phyloP scores from a whole-genome alignment of 345 rosid genomes.

The Gossypium rotundifolium region DNA sequence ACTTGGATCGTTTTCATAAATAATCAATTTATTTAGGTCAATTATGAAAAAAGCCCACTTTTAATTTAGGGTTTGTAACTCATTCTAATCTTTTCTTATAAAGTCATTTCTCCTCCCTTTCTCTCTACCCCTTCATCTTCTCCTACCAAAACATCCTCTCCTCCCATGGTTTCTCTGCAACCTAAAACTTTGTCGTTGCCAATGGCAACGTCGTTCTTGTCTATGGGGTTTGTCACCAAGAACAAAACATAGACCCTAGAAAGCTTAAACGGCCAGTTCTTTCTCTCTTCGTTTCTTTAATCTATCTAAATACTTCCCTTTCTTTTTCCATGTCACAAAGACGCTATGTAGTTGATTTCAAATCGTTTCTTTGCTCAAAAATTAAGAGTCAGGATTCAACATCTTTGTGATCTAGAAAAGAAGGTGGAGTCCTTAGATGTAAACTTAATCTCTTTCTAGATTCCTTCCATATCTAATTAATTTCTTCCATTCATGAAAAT shows the following conservation, averaged over 20 bases:
- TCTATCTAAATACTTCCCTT: too few relatives aligned
- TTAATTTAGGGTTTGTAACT: too few relatives aligned
- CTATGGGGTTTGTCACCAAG: neutral
- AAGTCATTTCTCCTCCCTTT: too few relatives aligned
- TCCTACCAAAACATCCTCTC: too few relatives aligned
- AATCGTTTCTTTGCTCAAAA: conserved; percentile 28
- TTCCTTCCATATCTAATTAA: neutral
- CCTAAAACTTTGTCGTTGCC: neutral
- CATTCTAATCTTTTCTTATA: too few relatives aligned
- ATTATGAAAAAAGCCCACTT: too few relatives aligned
- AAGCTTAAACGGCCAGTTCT: conserved; percentile 23
- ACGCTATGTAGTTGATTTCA: conserved; percentile 19
- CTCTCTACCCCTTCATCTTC: too few relatives aligned
- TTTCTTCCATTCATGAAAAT: neutral
- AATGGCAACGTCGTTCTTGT: neutral
- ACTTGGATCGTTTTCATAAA: too few relatives aligned
- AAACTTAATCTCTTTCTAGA: neutral
- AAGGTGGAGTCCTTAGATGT: conserved; percentile 27
- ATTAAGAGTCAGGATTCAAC: conserved; percentile 17
- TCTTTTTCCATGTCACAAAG: neutral
- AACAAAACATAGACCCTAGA: conserved; percentile 23
- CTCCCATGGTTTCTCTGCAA: too few relatives aligned
- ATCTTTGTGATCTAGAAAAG: conserved; percentile 21
- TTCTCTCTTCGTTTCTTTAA: neutral
- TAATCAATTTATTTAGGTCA: too few relatives aligned